Evolutionary conservation across 768 basidiomycete species (phyloP).

Genomic region (Kwoniella dendrophila): DNA sequence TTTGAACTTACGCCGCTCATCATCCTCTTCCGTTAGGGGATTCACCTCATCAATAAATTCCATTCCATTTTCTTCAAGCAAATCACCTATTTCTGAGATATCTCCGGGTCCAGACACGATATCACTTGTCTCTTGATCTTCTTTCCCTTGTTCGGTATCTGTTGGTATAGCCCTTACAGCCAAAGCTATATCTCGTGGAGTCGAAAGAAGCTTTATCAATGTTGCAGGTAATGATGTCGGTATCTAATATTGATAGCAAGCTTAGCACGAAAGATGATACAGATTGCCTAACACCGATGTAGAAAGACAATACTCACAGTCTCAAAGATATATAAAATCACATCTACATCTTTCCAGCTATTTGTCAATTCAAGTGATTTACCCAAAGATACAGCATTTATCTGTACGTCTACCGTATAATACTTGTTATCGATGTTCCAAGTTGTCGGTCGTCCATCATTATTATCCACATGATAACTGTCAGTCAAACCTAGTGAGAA

Average conservation of each 20-base stretch:
- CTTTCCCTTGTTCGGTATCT: constrained; percentile 26
- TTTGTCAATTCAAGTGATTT: constrained; percentile 9
- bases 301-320: constrained; percentile 18
- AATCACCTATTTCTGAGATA: not conserved
- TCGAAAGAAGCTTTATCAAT: constrained; percentile 25
- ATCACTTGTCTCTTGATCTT: constrained; percentile 30
- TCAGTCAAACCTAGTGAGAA: not conserved
- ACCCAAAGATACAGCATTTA: constrained; percentile 9
- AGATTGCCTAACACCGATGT: not conserved
- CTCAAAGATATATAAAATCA: constrained; percentile 38
- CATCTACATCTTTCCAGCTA: constrained; percentile 19
- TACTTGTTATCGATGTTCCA: constrained; percentile 53
- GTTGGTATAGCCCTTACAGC: constrained; percentile 23
- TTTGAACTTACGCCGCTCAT: constrained; percentile 47
- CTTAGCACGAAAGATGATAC: not conserved
- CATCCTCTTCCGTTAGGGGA: constrained; percentile 35
- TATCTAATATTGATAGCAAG: constrained; percentile 6
- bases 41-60: constrained; percentile 25
- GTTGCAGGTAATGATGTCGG: constrained; percentile 31
- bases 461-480: not conserved
- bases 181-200: constrained; percentile 41
- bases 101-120: not conserved
- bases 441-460: not conserved
- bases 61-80: constrained; percentile 28
- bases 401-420: constrained; percentile 42